Conservation (phyloP, 169 alveolate species). For the Babesia ovis region DNA sequence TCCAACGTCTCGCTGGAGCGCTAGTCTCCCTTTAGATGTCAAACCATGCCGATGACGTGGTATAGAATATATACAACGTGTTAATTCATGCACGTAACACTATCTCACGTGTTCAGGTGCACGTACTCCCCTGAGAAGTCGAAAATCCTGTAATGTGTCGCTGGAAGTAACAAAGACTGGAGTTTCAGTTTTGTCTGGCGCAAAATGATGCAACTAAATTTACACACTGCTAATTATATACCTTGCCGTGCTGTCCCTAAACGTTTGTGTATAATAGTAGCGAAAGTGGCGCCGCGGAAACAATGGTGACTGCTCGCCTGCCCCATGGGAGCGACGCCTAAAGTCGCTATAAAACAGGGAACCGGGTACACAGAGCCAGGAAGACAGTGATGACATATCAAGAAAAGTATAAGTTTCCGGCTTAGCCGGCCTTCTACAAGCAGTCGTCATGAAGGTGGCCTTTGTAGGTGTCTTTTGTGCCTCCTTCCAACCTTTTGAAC, state of each 20-base stretch:
- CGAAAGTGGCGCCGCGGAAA: not conserved
- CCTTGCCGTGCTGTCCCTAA: not conserved
- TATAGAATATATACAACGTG: not conserved
- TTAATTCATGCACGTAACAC: not conserved
- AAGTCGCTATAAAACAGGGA: not conserved
- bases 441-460: slow-evolving; percentile 39
- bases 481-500: not conserved
- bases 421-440: not conserved
- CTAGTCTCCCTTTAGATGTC: not conserved
- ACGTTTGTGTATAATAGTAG: not conserved
- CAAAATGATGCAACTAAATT: not conserved
- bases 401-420: not conserved
- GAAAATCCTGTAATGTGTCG: not conserved
- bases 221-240: not conserved
- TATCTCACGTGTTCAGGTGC: not conserved
- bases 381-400: not conserved
- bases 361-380: not conserved
- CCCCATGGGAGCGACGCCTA: slow-evolving; percentile 28
- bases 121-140: too few relatives aligned
- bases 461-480: slow-evolving; percentile 39
- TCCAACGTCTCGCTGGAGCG: slow-evolving; percentile 17
- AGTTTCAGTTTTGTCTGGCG: not conserved
- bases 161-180: not conserved
- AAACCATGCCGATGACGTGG: slow-evolving; percentile 13
- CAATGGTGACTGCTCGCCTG: not conserved